Evolutionary conservation across 2,329 filamentous ascomycete genomes (phyloP).

Genomic region (Didymella arachidicola): DNA sequence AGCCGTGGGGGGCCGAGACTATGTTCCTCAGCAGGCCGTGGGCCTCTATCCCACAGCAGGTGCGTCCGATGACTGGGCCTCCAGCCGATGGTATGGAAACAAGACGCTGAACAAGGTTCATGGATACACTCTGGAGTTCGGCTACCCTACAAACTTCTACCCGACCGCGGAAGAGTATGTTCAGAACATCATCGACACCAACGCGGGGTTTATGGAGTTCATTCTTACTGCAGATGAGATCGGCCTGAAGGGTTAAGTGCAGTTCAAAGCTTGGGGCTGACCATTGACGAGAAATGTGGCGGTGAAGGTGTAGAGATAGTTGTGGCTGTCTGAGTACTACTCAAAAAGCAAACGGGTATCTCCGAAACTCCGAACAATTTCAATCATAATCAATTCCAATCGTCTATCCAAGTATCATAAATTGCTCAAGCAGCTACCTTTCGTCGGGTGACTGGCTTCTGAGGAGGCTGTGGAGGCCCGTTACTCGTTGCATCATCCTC

Average conservation of each 20-base stretch:
- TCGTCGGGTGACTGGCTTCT: not conserved
- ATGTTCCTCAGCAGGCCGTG: conserved; percentile 45
- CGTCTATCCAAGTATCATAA: not conserved
- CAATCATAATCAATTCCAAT: not conserved
- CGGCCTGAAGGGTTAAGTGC: conserved; percentile 36
- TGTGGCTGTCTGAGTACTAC: not conserved
- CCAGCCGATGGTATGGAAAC: conserved; percentile 48
- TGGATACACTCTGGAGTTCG: conserved; percentile 54
- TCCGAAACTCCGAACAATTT: not conserved
- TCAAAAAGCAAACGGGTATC: not conserved
- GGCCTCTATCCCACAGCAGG: conserved; percentile 51
- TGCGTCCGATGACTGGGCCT: conserved; percentile 50
- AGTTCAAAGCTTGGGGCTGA: not conserved
- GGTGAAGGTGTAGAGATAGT: not conserved
- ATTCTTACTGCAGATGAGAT: conserved; percentile 46
- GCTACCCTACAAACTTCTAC: conserved; percentile 53
- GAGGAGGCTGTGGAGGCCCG: not conserved
- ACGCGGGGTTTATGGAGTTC: conserved; percentile 55
- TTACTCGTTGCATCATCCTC: not conserved
- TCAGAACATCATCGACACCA: conserved; percentile 54
- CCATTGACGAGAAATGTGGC: not conserved
- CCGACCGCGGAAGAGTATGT: conserved; percentile 51
- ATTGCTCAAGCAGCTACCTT: not conserved
- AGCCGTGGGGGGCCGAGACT: conserved; percentile 45
- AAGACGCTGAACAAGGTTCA: conserved; percentile 51